Conservation (phyloP, 2,329 filamentous ascomycete genomes). For the Phaeoacremonium minimum region DNA sequence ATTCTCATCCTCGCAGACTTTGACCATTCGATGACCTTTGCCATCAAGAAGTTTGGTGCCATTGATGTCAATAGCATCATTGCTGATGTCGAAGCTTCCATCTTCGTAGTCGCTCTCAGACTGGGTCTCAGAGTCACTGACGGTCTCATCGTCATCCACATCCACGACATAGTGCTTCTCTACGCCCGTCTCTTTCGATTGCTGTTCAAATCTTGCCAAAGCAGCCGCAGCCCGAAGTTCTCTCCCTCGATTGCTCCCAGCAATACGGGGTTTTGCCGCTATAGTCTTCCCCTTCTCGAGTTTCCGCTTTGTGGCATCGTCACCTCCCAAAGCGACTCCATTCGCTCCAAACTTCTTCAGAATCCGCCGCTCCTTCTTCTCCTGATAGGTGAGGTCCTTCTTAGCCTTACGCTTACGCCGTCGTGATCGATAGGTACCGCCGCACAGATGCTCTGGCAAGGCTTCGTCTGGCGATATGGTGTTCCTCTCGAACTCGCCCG, state of each 20-base stretch:
- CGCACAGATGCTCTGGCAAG: slow-evolving; percentile 71
- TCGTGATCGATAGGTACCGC: slow-evolving; percentile 68
- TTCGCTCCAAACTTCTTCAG: slow-evolving; percentile 72
- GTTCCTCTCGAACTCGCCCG: slow-evolving; percentile 54
- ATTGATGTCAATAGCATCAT: slow-evolving; percentile 60
- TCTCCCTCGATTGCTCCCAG: slow-evolving; percentile 67
- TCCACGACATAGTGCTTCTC: slow-evolving; percentile 15
- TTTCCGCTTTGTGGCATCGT: slow-evolving; percentile 59
- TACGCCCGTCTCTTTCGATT: slow-evolving; percentile 45
- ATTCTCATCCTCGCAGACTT: slow-evolving; percentile 69
- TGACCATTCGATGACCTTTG: slow-evolving; percentile 64
- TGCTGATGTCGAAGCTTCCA: slow-evolving; percentile 31
- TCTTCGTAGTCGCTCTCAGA: slow-evolving; percentile 47
- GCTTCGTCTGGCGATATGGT: slow-evolving; percentile 47
- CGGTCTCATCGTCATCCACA: slow-evolving; percentile 28
- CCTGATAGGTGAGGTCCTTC: slow-evolving; percentile 58
- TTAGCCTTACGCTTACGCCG: slow-evolving; percentile 51
- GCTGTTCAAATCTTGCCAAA: slow-evolving; percentile 64
- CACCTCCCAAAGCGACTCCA: slow-evolving; percentile 65
- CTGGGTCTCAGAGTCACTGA: slow-evolving; percentile 32
- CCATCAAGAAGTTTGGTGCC: slow-evolving; percentile 61
- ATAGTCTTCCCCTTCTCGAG: slow-evolving; percentile 63
- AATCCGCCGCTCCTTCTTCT: slow-evolving; percentile 68
- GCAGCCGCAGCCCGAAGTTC: slow-evolving; percentile 75
- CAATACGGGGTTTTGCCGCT: slow-evolving; percentile 66